A percentile compares a stretch with the other conserved stretches of the same genome.
phyloP scores from a whole-genome alignment of 495 filamentous ascomycete genomes.

The Penicillium ochrochloron region DNA sequence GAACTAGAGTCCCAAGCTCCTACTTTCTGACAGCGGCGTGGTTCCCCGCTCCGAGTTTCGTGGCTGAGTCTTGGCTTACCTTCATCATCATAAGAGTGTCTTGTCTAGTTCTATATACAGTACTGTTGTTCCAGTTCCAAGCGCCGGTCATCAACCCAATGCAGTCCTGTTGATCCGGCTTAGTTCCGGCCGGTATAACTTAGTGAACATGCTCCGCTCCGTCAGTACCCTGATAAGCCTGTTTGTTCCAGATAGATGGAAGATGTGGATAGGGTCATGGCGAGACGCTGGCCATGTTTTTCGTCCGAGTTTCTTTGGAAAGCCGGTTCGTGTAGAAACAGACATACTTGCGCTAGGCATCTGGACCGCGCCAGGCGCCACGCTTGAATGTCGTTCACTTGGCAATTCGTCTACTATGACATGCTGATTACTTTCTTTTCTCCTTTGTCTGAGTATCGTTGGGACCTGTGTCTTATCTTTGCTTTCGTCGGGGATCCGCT shows the following conservation, averaged over 20 bases:
- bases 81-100: not conserved
- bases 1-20: slow-evolving; percentile 7
- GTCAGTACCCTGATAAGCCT: not conserved
- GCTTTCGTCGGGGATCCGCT: not conserved
- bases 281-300: not conserved
- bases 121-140: not conserved
- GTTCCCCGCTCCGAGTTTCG: not conserved
- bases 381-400: not conserved
- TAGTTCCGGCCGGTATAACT: slow-evolving; percentile 1
- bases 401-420: not conserved
- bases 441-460: not conserved
- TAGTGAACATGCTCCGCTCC: not conserved
- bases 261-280: not conserved
- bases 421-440: not conserved
- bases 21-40: slow-evolving; percentile 12
- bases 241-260: not conserved
- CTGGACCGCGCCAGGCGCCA: slow-evolving; percentile 7
- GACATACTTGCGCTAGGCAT: not conserved
- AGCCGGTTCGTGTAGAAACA: slow-evolving; percentile 4
- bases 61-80: not conserved
- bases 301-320: not conserved
- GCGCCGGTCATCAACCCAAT: not conserved
- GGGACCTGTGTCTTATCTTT: not conserved
- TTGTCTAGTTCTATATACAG: too few relatives aligned
- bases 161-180: not conserved